phyloP scores from a whole-genome alignment of 2,329 filamentous ascomycete genomes.

The Dryadomyces quercus-mongolicae region DNA sequence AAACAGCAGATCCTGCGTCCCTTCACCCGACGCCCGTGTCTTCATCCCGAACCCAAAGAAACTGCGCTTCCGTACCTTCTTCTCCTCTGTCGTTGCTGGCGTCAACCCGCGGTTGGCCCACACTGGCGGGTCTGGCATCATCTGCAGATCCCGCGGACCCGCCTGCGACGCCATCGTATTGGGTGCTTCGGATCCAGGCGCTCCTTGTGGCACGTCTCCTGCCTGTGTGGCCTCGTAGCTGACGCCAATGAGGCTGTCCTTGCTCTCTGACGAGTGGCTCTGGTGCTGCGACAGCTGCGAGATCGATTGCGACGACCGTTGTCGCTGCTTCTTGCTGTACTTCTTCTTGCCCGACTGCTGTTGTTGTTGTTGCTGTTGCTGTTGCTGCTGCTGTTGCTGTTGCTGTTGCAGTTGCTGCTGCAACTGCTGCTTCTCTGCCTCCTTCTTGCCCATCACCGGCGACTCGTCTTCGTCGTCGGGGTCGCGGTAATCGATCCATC shows the following conservation, averaged over 20 bases:
- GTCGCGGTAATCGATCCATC: conserved; percentile 72
- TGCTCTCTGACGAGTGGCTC: conserved; percentile 13
- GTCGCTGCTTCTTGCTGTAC: conserved; percentile 31
- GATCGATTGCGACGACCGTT: conserved; percentile 4
- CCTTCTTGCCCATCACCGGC: conserved; percentile 18
- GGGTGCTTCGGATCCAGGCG: conserved; percentile 14
- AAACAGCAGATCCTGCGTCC: conserved; percentile 39
- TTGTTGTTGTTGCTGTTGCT: neutral
- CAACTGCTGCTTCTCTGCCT: conserved; percentile 26
- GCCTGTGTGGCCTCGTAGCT: conserved; percentile 45
- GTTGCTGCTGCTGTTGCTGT: conserved; percentile 14
- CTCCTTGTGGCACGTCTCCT: conserved; percentile 27
- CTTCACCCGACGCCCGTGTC: conserved; percentile 44
- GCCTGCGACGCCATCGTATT: conserved; percentile 28
- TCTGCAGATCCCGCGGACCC: conserved; percentile 67
- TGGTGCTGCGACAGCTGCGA: conserved; percentile 9
- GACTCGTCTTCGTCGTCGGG: conserved; percentile 39
- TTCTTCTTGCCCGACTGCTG: conserved; percentile 19
- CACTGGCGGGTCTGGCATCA: conserved; percentile 69
- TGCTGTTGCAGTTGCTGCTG: conserved; percentile 15
- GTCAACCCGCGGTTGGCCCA: conserved; percentile 51
- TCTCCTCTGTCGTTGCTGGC: conserved; percentile 51
- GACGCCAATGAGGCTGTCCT: conserved; percentile 41
- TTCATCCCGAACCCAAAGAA: conserved; percentile 59
- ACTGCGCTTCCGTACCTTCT: conserved; percentile 69